These are phyloP conservation scores for Mucor circinelloides DNA, from an alignment of 371 early-diverging fungal genomes.

Conservation along the genomic window DNA sequence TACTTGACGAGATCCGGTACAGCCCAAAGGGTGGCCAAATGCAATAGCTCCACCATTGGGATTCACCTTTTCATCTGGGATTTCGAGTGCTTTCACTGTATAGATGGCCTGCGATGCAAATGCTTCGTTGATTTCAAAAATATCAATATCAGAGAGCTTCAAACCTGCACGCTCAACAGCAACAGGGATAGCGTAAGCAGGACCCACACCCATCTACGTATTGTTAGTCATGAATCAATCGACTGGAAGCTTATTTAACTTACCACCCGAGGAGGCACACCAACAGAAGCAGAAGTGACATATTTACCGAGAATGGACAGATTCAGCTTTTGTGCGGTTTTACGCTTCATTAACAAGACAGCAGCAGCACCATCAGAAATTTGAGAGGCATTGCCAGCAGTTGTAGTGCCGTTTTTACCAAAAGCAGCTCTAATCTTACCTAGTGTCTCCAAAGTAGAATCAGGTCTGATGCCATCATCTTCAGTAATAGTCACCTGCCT, in stretches of 20 bases:
- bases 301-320: slow-evolving; percentile 89
- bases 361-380: slow-evolving; percentile 99
- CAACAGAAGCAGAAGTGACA: slow-evolving; percentile 87
- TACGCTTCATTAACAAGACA: slow-evolving; percentile 93
- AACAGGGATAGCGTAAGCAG: slow-evolving; percentile 92
- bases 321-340: slow-evolving; percentile 85
- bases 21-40: slow-evolving; percentile 62
- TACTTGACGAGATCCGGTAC: slow-evolving; percentile 96
- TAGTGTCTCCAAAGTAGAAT: slow-evolving; percentile 77
- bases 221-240: too few species aligned
- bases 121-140: slow-evolving; percentile 95
- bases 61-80: slow-evolving; percentile 92
- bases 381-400: slow-evolving; percentile 98
- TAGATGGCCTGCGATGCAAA: slow-evolving; percentile 98
- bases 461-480: slow-evolving; percentile 95
- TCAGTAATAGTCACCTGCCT: slow-evolving; percentile 61
- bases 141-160: slow-evolving; percentile 71
- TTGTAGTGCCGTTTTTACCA: slow-evolving; percentile 76
- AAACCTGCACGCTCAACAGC: slow-evolving; percentile 87
- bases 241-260: too few species aligned
- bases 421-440: slow-evolving; percentile 93
- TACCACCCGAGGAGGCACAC: slow-evolving; percentile 78
- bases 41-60: slow-evolving; percentile 97
- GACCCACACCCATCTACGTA: slow-evolving; percentile 93
- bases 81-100: slow-evolving; percentile 83